phyloP scores from a whole-genome alignment of 441 rosid genomes.

The Jatropha multifida region DNA sequence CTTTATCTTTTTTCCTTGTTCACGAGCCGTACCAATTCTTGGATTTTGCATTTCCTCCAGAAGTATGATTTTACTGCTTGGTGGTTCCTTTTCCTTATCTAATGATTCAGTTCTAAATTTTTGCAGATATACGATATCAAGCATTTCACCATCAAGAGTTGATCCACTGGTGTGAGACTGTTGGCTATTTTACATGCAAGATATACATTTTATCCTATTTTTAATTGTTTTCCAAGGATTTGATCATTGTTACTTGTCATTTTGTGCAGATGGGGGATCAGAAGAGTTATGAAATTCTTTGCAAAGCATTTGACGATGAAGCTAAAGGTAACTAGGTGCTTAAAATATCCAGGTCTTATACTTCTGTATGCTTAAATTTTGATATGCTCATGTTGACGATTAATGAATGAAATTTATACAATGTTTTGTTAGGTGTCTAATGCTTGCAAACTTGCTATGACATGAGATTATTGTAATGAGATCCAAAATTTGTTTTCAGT shows the following conservation, averaged over 20 bases:
- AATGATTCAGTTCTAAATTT: slow-evolving; percentile 10
- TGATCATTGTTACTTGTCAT: slow-evolving; percentile 3
- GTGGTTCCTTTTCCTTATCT: background rate
- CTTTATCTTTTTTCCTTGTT: background rate
- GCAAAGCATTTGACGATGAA: slow-evolving; percentile 72
- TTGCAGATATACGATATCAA: slow-evolving; percentile 69
- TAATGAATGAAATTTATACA: no score
- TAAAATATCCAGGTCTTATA: no score
- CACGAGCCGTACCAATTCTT: background rate
- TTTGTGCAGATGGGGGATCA: slow-evolving; percentile 47
- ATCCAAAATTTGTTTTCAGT: no score
- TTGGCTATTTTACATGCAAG: slow-evolving; percentile 5
- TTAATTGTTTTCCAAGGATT: background rate
- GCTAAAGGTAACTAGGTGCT: slow-evolving; percentile 33
- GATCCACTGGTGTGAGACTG: slow-evolving; percentile 52
- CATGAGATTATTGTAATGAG: no score
- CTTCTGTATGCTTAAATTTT: no score
- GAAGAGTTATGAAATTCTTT: slow-evolving; percentile 77
- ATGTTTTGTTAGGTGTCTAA: no score
- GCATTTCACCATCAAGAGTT: slow-evolving; percentile 77
- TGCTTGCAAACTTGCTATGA: no score
- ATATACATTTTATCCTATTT: background rate
- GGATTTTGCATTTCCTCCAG: background rate
- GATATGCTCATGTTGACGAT: no score
- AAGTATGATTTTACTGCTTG: background rate